Conservation (phyloP, 2,329 filamentous ascomycete genomes). For the Penicillium capsulatum region DNA sequence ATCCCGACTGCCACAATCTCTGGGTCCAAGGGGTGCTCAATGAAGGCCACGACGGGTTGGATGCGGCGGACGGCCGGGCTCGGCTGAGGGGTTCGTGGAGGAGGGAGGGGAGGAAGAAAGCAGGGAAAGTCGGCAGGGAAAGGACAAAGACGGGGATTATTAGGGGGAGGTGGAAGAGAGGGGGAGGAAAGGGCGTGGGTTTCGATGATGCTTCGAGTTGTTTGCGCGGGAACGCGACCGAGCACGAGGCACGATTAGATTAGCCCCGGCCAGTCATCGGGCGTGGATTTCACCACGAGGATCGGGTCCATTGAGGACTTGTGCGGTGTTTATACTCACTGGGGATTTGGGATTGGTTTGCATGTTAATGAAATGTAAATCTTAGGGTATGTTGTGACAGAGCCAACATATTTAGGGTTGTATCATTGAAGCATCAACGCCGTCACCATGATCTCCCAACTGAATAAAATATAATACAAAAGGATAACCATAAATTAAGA, state of each 20-base stretch:
- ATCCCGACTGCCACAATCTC: constrained; percentile 9
- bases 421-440: no score
- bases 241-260: constrained; percentile 12
- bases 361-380: no score
- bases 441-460: no score
- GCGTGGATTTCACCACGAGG: not conserved
- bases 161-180: constrained; percentile 1
- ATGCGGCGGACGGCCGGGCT: no score
- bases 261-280: constrained; percentile 20
- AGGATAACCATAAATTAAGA: constrained; percentile 27
- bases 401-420: no score
- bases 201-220: constrained; percentile 28
- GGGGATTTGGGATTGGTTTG: no score
- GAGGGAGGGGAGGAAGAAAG: not conserved
- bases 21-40: not conserved
- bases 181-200: constrained; percentile 8
- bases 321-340: no score
- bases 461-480: no score
- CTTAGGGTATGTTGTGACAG: no score
- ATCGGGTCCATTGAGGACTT: not conserved
- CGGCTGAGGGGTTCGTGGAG: no score
- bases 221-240: constrained; percentile 26
- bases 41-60: constrained; percentile 4
- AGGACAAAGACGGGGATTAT: not conserved
- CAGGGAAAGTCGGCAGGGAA: not conserved